Evolutionary conservation across 2,329 filamentous ascomycete species (phyloP), one percentile per base, ranked within the genome.

Genomic region (Talaromyces sp.): DNA sequence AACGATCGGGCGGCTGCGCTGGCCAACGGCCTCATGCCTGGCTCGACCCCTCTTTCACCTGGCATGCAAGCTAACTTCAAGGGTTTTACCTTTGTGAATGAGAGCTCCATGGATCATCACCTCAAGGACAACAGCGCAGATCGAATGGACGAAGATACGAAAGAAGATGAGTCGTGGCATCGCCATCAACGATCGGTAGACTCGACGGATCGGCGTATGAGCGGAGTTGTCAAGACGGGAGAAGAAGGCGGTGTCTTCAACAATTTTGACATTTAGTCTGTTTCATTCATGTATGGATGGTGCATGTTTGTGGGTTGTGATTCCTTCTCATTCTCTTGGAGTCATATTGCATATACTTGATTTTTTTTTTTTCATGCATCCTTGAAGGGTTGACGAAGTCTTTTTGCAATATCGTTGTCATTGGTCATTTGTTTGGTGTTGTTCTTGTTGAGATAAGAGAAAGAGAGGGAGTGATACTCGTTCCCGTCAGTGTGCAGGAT

Each of bases 41-140:
- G 92, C 7, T 96, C 91, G 14, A 99, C 95, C 0, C 95, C 95
- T 0, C 82, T 99, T 25, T 96, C 92, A 14, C 95, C 95, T 0
- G 96, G 92, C 2, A 93, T 97, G 78, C 95, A 99, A 78, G 95
- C 93, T 66, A 97, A 98, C 73, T 99, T 99, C 81, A 91, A 95
- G 72, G 95, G 95, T 37, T 99, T 99, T 77, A 99, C 95, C 0
- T 99, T 96, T 75, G 95, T 98, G n/a, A 95, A 98, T 70, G 93
- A 98, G 79, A 97, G 91, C 72, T 91, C 91, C 1, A 88, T 99
- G 62, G 93, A 98, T 59, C 91, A 77, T 48, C 74, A 78, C 54
- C 67, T 78, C 55, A 74, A 73, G 62, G 68, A 73, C 60, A 71
- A 74, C 33, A 66, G 69, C 18, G 69, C 69, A 14, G 76, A 79